Evolutionary conservation across 148 eudicot genomes (phyloP), one percentile per base, ranked within the genome.

Genomic region (Nepenthes gracilis): DNA sequence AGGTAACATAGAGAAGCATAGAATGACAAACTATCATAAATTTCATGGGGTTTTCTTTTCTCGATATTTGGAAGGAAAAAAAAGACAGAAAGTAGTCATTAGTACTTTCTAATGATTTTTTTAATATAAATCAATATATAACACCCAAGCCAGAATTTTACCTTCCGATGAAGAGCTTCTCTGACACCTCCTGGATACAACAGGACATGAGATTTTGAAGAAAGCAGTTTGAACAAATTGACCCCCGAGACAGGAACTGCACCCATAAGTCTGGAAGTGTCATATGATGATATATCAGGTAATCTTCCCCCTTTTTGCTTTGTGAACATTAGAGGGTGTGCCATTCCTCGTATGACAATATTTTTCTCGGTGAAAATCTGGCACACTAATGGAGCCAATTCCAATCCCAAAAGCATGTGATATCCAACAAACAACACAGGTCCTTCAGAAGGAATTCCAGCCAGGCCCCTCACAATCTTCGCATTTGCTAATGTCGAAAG

Each of bases 121-220:
- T 52, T 13, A 50, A 12, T 1, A n/a, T 13, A 52, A 4, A 23
- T 32, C 14, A 52, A 52, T n/a, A 6, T 5, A 10, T 10, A 52
- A 52, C 15, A 52, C 14, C 32, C 1, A 52, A 52, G 32, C 15
- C 23, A 13, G 15, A 61, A 55, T 36, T 33, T 75, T 74, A 83
- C 96, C 89, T 85, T 88, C 2, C 86, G 75, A 66, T 88, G 96
- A 64, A 85, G 80, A 47, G 96, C 96, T 78, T 88, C 92, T 34
- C 88, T 76, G 66, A 81, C 57, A n/a, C 92, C 96, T 43, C 96
- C 92, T 2, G 96, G 96, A 76, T 83, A 85, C 40, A 88, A 77
- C 48, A 88, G 70, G 33, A 85, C 72, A 74, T 85, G 92, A 1
- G 96, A 88, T 60, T 83, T 81, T 6, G 85, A 68, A 12, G 81